A percentile compares a stretch with the other conserved stretches of the same genome.
phyloP scores from a whole-genome alignment of 225 moss, liverwort and hornwort species.

The Neckera pumila region DNA sequence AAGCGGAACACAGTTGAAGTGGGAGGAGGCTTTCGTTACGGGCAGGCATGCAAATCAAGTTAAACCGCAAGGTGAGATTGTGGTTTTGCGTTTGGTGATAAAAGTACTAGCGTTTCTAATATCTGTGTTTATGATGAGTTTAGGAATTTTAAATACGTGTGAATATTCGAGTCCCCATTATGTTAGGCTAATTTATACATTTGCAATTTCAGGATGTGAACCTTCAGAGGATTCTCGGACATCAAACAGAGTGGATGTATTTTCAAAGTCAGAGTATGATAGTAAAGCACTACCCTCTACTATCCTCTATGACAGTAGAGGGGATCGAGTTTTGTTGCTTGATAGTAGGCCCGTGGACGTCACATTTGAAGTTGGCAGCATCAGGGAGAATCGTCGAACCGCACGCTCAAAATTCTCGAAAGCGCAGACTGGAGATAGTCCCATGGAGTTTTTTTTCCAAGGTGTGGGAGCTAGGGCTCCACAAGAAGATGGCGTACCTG shows the following conservation, averaged over 20 bases:
- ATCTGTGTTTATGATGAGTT: not conserved
- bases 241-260: not conserved
- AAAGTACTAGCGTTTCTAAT: not conserved
- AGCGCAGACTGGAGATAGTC: not conserved
- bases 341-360: not conserved
- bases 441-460: constrained; percentile 9
- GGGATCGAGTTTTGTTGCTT: constrained; percentile 10
- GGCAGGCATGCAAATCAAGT: not conserved
- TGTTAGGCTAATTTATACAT: not conserved
- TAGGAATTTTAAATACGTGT: not conserved
- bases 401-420: not conserved
- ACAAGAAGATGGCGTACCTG: not conserved
- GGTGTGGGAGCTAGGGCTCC: not conserved
- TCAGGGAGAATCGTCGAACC: not conserved
- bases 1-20: constrained; percentile 8
- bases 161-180: not conserved
- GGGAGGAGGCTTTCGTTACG: constrained; percentile 29
- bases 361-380: not conserved
- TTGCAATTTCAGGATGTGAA: not conserved
- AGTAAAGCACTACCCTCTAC: not conserved
- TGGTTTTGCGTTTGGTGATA: not conserved
- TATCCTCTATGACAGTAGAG: constrained; percentile 5
- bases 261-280: not conserved
- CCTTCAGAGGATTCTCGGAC: not conserved
- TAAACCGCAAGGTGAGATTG: constrained; percentile 12